These are phyloP conservation scores for Phytophthora boehmeriae DNA, from an alignment of 352 stramenopile genomes.

Conservation along the genomic window DNA sequence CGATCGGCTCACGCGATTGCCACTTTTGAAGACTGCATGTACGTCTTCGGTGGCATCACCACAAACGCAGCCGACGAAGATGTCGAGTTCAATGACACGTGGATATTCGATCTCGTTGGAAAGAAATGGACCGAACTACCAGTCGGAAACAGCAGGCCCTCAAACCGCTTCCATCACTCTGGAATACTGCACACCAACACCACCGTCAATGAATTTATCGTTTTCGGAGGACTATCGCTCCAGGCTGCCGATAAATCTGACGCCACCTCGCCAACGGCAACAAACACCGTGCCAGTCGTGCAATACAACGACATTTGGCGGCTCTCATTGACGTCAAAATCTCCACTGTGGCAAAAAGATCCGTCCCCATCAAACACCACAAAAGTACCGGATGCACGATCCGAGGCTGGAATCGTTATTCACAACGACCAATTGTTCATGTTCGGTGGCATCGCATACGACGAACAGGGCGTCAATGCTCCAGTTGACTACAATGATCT, in stretches of 20 bases:
- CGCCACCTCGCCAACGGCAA: background rate
- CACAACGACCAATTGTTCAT: conserved; percentile 58
- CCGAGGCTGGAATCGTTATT: conserved; percentile 55
- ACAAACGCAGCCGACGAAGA: conserved; percentile 40
- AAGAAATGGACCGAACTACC: conserved; percentile 43
- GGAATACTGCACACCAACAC: conserved; percentile 47
- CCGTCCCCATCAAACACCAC: conserved; percentile 10
- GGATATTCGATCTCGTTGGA: conserved; percentile 51
- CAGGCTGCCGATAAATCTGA: conserved; percentile 17
- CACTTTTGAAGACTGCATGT: conserved; percentile 54
- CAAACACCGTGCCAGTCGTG: conserved; percentile 31
- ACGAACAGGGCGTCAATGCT: conserved; percentile 36
- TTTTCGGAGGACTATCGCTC: conserved; percentile 62
- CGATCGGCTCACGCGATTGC: conserved; percentile 63
- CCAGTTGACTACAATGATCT: conserved; percentile 64
- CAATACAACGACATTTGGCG: conserved; percentile 67
- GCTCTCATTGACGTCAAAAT: conserved; percentile 32
- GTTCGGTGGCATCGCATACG: conserved; percentile 78
- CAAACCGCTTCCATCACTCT: conserved; percentile 50
- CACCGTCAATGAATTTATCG: conserved; percentile 47
- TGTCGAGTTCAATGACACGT: conserved; percentile 79
- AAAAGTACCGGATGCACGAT: conserved; percentile 39
- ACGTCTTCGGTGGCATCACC: conserved; percentile 68
- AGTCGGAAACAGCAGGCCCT: conserved; percentile 25
- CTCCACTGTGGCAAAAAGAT: conserved; percentile 48